phyloP scores from a whole-genome alignment of 1,284 basidiomycete genomes.

The Veloporphyrellus conicus region DNA sequence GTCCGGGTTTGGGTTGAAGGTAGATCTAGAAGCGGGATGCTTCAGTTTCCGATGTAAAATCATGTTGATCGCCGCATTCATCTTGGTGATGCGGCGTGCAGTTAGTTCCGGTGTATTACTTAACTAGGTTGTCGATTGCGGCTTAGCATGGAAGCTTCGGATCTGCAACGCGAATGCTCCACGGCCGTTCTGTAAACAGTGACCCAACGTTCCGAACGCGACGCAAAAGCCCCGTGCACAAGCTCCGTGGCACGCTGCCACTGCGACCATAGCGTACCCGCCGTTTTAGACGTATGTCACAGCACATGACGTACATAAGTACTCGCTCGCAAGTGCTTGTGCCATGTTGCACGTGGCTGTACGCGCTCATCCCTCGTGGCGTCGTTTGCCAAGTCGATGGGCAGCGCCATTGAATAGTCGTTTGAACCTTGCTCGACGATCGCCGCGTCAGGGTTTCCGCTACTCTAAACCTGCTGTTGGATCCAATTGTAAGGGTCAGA shows the following conservation, averaged over 20 bases:
- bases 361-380: constrained; percentile 16
- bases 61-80: constrained; percentile 9
- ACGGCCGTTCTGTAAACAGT: constrained; percentile 12
- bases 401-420: background rate
- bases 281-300: background rate
- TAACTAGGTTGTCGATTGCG: constrained; percentile 1
- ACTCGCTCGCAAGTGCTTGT: background rate
- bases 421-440: constrained; percentile 16
- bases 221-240: constrained; percentile 13
- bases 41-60: constrained; percentile 2
- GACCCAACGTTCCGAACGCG: constrained; percentile 8
- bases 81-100: constrained; percentile 6
- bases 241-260: constrained; percentile 18
- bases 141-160: constrained; percentile 7
- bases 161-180: constrained; percentile 23
- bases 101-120: constrained; percentile 12
- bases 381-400: background rate
- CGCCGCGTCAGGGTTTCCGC: constrained; percentile 6
- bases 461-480: background rate
- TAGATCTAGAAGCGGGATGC: constrained; percentile 7
- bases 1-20: constrained; percentile 42
- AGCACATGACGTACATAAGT: constrained; percentile 20
- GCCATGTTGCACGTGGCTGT: constrained; percentile 12
- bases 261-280: background rate
- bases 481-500: no score